These are phyloP conservation scores for Nothopassalora personata DNA, from an alignment of 2,329 filamentous ascomycete genomes.

Conservation along the genomic window DNA sequence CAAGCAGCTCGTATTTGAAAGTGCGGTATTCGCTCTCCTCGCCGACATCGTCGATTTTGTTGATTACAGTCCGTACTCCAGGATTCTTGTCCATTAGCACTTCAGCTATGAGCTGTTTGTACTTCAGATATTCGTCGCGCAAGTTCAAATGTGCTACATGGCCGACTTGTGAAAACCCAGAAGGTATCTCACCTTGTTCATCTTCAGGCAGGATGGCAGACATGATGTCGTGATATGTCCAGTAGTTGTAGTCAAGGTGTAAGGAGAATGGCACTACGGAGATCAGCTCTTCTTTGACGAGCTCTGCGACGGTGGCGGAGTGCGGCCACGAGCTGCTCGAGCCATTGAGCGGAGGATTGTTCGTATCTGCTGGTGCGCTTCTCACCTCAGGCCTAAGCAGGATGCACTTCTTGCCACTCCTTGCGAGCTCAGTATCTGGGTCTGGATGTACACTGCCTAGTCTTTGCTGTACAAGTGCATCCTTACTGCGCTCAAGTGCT, in stretches of 20 bases:
- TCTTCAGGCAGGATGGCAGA: conserved; percentile 73
- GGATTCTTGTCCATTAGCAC: conserved; percentile 88
- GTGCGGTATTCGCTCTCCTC: conserved; percentile 81
- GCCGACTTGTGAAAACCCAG: conserved; percentile 81
- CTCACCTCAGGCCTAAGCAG: conserved; percentile 42
- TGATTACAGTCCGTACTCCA: conserved; percentile 80
- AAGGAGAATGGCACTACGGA: conserved; percentile 70
- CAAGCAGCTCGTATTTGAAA: conserved; percentile 85
- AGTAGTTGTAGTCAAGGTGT: conserved; percentile 75
- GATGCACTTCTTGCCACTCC: conserved; percentile 41
- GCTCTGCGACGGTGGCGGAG: conserved; percentile 63
- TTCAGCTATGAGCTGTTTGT: conserved; percentile 78
- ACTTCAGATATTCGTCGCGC: conserved; percentile 72
- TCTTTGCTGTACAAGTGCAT: conserved; percentile 61
- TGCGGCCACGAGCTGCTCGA: conserved; percentile 55
- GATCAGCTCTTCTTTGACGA: conserved; percentile 63
- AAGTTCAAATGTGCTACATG: conserved; percentile 94
- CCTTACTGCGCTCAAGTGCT: conserved; percentile 58
- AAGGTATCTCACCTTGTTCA: conserved; percentile 72
- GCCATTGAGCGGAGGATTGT: conserved; percentile 1
- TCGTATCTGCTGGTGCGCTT: not conserved
- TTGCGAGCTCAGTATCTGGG: conserved; percentile 52
- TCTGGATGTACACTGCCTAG: conserved; percentile 60
- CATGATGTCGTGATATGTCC: conserved; percentile 83
- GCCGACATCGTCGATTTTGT: conserved; percentile 88